Base-by-base conservation (phyloP, 306 rosid genomes). In the Cucurbita maxima region DNA sequence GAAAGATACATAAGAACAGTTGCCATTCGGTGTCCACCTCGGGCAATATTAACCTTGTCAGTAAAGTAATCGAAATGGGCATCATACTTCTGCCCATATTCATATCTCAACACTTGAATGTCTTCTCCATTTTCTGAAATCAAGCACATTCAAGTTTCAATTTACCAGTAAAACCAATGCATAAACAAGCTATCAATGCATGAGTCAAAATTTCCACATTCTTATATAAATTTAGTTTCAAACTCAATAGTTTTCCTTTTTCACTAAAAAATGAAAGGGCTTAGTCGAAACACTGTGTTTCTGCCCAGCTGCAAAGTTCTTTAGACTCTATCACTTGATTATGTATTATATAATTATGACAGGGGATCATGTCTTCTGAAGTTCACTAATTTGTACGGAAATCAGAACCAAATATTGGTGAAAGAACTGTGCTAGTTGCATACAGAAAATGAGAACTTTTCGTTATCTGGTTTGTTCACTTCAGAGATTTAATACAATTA, bases 1-100 rank as follows among this genome's bases (percentile, higher is more conserved):
- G 84, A 81, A 61, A 95, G 99, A 81, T 95, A 95, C 99, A 95
- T 84, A 6, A 95, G 99, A 77, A 95, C 97, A 56, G 99, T 95
- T 6, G 89, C 99, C 16, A 81, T 0, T 57, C 99, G 91, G 73
- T 95, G 99, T 78, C 99, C 99, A 72, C 99, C 97, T 63, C 89
- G 92, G 20, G 72, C 96, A 72, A 95, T 89, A 76, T 95, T 95
- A 72, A 95, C 93, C 84, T 89, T 82, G 83, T 95, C 99, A 20
- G 80, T 51, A 71, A 95, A 95, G 91, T 88, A 95, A 83, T 95
- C 99, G 38, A 82, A 83, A 81, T 95, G 99, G 1, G 90, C 92
- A 54, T 91, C 97, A 61, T 95, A 95, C 85, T 88, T 95, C 90
- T 95, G 99, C 44, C 99, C 99, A 76, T 83, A 90, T 81, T 95